Evolutionary conservation across 257 asterid genomes (phyloP).

Genomic region (Vinca minor): DNA sequence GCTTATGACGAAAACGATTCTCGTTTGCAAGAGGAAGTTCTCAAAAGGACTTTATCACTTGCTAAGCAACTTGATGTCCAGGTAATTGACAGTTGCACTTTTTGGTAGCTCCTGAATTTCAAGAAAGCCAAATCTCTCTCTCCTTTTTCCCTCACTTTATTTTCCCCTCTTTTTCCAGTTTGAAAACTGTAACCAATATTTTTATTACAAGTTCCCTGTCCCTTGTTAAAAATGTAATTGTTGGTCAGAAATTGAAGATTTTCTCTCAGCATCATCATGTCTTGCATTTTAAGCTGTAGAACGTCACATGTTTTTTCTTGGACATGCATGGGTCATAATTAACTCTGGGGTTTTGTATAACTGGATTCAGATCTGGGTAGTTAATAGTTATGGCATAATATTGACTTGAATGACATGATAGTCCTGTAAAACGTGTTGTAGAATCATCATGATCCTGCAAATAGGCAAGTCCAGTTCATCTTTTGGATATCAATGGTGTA

Average conservation of each 20-base stretch:
- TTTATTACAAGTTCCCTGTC: background rate
- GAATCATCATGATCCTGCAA: background rate
- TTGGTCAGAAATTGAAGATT: background rate
- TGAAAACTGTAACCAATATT: too few relatives aligned
- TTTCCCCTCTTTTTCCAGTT: too few relatives aligned
- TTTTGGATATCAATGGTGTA: background rate
- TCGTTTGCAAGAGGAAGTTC: conserved; percentile 98
- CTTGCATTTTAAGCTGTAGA: too few relatives aligned
- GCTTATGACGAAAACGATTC: conserved; percentile 94
- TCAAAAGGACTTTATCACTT: conserved; percentile 66
- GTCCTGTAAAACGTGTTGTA: background rate
- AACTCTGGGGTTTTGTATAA: background rate
- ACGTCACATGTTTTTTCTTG: too few relatives aligned
- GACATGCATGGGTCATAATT: too few relatives aligned
- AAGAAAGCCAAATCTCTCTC: background rate
- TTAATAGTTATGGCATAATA: background rate
- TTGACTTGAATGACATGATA: background rate
- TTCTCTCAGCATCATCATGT: too few relatives aligned
- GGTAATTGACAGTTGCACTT: conserved; percentile 39
- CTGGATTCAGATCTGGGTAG: background rate
- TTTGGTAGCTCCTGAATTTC: background rate
- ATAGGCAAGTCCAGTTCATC: background rate
- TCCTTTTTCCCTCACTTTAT: background rate
- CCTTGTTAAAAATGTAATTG: background rate
- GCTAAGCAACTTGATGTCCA: conserved; percentile 81